Conservation (phyloP, 75 land plant genomes). For the Cupressus sempervirens region DNA sequence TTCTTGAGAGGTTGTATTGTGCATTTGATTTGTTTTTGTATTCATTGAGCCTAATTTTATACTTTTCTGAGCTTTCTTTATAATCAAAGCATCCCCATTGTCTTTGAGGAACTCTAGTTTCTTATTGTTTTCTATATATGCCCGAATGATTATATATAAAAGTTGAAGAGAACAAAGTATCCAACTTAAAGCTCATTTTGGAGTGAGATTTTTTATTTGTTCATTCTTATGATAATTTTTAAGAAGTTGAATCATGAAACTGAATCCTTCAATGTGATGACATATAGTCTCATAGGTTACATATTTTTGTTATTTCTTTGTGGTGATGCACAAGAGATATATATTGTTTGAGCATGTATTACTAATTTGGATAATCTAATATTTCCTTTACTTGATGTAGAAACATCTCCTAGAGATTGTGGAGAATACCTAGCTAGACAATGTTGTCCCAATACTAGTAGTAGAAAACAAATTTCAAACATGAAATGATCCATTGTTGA, state of each 20-base stretch:
- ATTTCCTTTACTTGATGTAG: conserved; percentile 35
- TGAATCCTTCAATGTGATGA: too few relatives aligned
- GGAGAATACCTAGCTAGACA: conserved; percentile 57
- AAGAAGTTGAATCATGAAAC: not conserved
- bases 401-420: conserved; percentile 57
- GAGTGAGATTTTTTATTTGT: not conserved
- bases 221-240: not conserved
- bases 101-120: not conserved
- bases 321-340: too few relatives aligned
- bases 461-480: conserved; percentile 39
- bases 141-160: not conserved
- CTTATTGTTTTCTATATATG: not conserved
- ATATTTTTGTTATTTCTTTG: too few relatives aligned
- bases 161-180: not conserved
- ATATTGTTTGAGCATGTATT: too few relatives aligned
- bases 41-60: not conserved
- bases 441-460: conserved; percentile 60
- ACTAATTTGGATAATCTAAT: not conserved
- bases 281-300: too few relatives aligned
- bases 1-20: not conserved
- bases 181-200: not conserved
- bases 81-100: not conserved
- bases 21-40: not conserved
- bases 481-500: conserved; percentile 24
- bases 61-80: not conserved